Conservation (phyloP, 495 filamentous ascomycete genomes). For the Copromyces sp. region DNA sequence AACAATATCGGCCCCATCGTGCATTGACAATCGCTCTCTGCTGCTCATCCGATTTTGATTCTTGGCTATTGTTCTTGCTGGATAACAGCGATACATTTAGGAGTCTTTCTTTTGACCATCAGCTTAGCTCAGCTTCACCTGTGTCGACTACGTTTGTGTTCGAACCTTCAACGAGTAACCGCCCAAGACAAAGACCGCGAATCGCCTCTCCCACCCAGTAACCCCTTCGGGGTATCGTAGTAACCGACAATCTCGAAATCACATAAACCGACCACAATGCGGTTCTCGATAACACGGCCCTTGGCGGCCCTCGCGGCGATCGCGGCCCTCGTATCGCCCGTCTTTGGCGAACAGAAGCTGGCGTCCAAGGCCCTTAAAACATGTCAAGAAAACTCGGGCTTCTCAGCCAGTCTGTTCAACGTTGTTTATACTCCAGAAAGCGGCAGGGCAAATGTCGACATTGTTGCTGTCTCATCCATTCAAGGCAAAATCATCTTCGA, state of each 20-base stretch:
- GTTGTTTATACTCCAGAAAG: constrained; percentile 72
- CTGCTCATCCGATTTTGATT: neutral
- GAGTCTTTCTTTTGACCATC: neutral
- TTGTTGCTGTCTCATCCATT: constrained; percentile 77
- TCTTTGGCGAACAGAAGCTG: constrained; percentile 33
- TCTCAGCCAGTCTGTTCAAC: constrained; percentile 74
- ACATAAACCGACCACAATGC: neutral
- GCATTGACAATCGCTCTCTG: neutral
- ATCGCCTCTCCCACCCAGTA: neutral
- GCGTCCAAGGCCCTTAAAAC: constrained; percentile 66
- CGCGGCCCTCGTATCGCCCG: constrained; percentile 16
- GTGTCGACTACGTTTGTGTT: neutral
- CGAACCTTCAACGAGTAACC: neutral
- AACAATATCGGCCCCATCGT: neutral
- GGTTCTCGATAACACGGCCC: constrained; percentile 9
- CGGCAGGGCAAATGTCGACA: constrained; percentile 58
- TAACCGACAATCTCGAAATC: neutral
- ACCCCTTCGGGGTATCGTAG: neutral
- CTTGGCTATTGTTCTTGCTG: neutral
- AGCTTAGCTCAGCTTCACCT: neutral
- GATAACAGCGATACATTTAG: neutral
- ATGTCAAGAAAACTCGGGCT: constrained; percentile 69
- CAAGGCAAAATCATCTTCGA: constrained; percentile 74
- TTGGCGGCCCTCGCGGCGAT: constrained; percentile 18
- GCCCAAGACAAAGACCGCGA: neutral